Conservation (phyloP, 352 stramenopile species). For the Globisporangium recalcitrans region DNA sequence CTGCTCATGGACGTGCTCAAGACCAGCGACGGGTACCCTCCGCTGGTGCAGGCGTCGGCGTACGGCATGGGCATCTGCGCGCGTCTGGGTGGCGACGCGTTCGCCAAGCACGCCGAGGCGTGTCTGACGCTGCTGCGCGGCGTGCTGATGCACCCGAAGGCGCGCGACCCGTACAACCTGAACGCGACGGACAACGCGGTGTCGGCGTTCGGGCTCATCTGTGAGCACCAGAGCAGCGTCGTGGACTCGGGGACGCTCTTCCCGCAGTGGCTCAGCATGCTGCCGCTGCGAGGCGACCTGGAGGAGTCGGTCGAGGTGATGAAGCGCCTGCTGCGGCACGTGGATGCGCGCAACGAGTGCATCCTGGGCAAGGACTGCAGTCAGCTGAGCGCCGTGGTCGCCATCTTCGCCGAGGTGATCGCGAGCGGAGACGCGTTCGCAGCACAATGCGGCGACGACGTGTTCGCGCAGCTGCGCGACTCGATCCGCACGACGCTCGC, state of each 20-base stretch:
- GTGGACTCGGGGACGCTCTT: slow-evolving; percentile 52
- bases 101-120: slow-evolving; percentile 43
- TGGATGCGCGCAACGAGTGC: slow-evolving; percentile 49
- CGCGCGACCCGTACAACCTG: slow-evolving; percentile 40
- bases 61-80: slow-evolving; percentile 76
- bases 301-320: slow-evolving; percentile 71
- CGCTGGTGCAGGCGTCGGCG: slow-evolving; percentile 58
- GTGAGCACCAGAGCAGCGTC: slow-evolving; percentile 47
- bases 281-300: slow-evolving; percentile 68
- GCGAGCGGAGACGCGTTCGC: slow-evolving; percentile 36
- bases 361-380: slow-evolving; percentile 46
- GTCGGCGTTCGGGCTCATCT: slow-evolving; percentile 67
- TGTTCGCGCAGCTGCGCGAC: slow-evolving; percentile 31
- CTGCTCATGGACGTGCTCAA: slow-evolving; percentile 60
- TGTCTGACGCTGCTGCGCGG: slow-evolving; percentile 56
- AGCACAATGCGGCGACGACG: slow-evolving; percentile 40
- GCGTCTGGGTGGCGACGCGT: slow-evolving; percentile 41
- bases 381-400: slow-evolving; percentile 52
- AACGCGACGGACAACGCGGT: slow-evolving; percentile 82
- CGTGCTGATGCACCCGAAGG: slow-evolving; percentile 47
- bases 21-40: slow-evolving; percentile 49
- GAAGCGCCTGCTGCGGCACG: slow-evolving; percentile 57
- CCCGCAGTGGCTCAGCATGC: slow-evolving; percentile 61
- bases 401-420: slow-evolving; percentile 52
- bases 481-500: slow-evolving; percentile 43